Evolutionary conservation across 257 asterid genomes (phyloP).

Genomic region (Marsdenia floribunda): DNA sequence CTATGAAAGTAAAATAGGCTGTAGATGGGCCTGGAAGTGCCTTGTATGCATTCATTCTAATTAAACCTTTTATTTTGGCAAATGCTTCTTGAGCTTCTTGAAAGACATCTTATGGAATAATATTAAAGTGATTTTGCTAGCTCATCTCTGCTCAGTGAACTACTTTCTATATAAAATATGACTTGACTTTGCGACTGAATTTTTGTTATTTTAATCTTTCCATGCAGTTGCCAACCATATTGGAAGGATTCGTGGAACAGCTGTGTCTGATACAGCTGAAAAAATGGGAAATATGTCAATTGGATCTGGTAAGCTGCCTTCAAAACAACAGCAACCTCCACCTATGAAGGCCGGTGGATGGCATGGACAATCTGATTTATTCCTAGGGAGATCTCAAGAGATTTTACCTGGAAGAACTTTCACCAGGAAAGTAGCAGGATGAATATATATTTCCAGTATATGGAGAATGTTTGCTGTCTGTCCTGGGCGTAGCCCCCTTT

Average conservation of each 20-base stretch:
- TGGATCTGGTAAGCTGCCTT: slow-evolving; percentile 39
- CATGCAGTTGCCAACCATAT: slow-evolving; percentile 18
- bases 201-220: background rate
- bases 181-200: background rate
- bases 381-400: slow-evolving; percentile 50
- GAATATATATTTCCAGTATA: slow-evolving; percentile 2
- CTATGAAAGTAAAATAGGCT: background rate
- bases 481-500: background rate
- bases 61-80: background rate
- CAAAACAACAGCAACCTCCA: slow-evolving; percentile 45
- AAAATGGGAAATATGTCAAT: slow-evolving; percentile 56
- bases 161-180: background rate
- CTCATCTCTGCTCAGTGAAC: background rate
- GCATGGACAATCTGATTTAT: slow-evolving; percentile 45
- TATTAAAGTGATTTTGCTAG: background rate
- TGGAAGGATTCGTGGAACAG: slow-evolving; percentile 26
- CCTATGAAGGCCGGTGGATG: slow-evolving; percentile 90
- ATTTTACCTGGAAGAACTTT: slow-evolving; percentile 50
- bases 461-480: background rate
- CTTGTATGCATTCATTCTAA: background rate
- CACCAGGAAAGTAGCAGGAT: slow-evolving; percentile 65
- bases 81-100: too few relatives aligned
- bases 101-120: background rate
- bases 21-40: background rate
- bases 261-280: slow-evolving; percentile 45